Evolutionary conservation across 306 rosid species (phyloP), one percentile per base, ranked within the genome.

Genomic region (Alnus glutinosa): DNA sequence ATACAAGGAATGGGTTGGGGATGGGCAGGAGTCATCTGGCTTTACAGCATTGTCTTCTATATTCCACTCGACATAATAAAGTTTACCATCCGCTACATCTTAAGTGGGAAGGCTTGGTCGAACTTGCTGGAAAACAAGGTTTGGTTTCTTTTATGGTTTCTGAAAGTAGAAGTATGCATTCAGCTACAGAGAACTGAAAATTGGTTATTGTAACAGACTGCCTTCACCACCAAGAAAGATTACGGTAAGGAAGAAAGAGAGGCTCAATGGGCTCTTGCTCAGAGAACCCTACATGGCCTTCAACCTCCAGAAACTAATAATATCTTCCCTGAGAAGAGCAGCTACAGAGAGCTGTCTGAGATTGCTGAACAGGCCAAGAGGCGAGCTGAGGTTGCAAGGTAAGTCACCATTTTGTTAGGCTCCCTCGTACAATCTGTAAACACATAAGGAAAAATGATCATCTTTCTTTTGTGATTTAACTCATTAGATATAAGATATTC

Each of bases 221-320:
- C 99, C 76, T 95, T 95, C 88, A 95, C 99, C 83, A 91, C 99
- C 83, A 95, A 95, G 98, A 95, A 95, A 91, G 94, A 95, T 79
- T 95, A 91, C 37, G 99, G 99, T 32, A 95, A 87, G 46, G 99
- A 82, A 54, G 96, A 95, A 77, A 91, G 99, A 81, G 99, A 95
- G 82, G 99, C 99, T 82, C 99, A 95, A 50, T 95, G 99, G 99
- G 99, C 99, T 71, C 94, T 32, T 86, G 99, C 99, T 84, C 99
- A 95, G 80, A 91, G 99, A 82, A 95, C 99, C 49, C 80, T 95
- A 28, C 99, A 95, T 68, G 99, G 99, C 16, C 98, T 95, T 83
- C 96, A 95, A 82, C 94, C 99, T 49, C 96, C 98, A 16, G 97
- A 90, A 80, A 1, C 88, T 23, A 64, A 85, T 2, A 67, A 51